Evolutionary conservation across 164 flowering plant species (phyloP), one percentile per base, ranked within the genome.

Genomic region (Hamamelis virginiana): DNA sequence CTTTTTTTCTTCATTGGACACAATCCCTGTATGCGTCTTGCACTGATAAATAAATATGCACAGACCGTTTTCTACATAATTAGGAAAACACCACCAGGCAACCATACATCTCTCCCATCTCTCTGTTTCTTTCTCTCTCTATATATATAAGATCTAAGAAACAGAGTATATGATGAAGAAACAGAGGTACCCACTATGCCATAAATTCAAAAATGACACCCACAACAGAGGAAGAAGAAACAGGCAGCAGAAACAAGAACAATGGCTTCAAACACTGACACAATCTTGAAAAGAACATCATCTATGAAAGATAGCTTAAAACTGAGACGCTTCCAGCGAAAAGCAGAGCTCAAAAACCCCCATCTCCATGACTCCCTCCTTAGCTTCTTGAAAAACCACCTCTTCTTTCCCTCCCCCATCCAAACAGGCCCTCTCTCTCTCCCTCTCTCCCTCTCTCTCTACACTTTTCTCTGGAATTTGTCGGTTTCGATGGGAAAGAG

Each of bases 201-300:
- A 2, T 33, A 2, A 33, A 3, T 19, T 76, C 71, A 80, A 62
- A 80, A 48, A 46, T 75, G 72, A 63, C 84, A 75, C 6, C 84
- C 84, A 22, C 84, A 81, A 21, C 45, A 76, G 59, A 78, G 78
- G 60, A 46, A 76, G 78, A 81, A 81, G 74, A 78, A 73, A 47
- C 72, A 61, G 62, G 74, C 68, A n/a, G 70, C n/a, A 22, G 62
- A 62, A 1, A 76, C 76, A 62, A 81, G 71, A 23, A 69, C 68
- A 16, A 81, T 48, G 5, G 80, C 78, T 60, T 81, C 84, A 22
- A 78, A 55, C 11, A 68, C 64, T 1, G 80, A 81, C 3, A 74
- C 67, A 38, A 81, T 72, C 76, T 67, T 76, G 68, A 78, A 81
- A 5, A 81, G 48, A 23, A 81, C 62, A 55, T 71, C 76, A 56